phyloP scores from a whole-genome alignment of 768 basidiomycete genomes.

The Suillus americanus region DNA sequence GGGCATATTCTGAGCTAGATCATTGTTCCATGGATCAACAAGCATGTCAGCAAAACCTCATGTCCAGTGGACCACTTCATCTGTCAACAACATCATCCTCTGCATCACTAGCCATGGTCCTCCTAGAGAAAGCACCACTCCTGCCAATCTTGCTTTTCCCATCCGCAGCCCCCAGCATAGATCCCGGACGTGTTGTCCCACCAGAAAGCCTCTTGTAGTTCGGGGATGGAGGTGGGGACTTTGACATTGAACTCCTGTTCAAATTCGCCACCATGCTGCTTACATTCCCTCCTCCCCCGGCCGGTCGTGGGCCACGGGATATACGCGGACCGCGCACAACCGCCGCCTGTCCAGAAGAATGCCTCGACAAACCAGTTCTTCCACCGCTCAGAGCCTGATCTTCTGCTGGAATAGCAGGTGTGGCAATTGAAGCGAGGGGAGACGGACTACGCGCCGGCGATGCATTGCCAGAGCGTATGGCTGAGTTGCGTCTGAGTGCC shows the following conservation, averaged over 20 bases:
- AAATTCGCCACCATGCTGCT: constrained; percentile 57
- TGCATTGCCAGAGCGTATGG: constrained; percentile 34
- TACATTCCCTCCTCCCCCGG: constrained; percentile 46
- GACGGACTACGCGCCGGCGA: constrained; percentile 47
- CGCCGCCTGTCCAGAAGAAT: constrained; percentile 41
- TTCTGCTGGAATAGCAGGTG: constrained; percentile 30
- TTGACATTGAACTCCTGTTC: constrained; percentile 46
- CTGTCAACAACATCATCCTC: constrained; percentile 70
- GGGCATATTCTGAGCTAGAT: background rate
- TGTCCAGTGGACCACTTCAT: constrained; percentile 52
- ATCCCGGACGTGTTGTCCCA: constrained; percentile 14
- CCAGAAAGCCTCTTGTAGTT: constrained; percentile 49
- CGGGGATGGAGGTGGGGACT: constrained; percentile 39
- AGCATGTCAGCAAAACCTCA: background rate
- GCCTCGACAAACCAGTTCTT: constrained; percentile 41
- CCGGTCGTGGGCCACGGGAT: constrained; percentile 46
- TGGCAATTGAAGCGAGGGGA: constrained; percentile 32
- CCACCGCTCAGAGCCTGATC: constrained; percentile 34
- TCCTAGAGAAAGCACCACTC: constrained; percentile 58
- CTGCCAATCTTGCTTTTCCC: constrained; percentile 27
- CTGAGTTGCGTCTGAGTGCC: constrained; percentile 34
- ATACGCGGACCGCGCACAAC: constrained; percentile 48
- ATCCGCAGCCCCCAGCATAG: constrained; percentile 12
- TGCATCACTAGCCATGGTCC: constrained; percentile 83
- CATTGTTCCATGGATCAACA: background rate